These are phyloP conservation scores for Elymus sibiricus DNA, from an alignment of 176 grass and related monocot genomes.

Conservation along the genomic window DNA sequence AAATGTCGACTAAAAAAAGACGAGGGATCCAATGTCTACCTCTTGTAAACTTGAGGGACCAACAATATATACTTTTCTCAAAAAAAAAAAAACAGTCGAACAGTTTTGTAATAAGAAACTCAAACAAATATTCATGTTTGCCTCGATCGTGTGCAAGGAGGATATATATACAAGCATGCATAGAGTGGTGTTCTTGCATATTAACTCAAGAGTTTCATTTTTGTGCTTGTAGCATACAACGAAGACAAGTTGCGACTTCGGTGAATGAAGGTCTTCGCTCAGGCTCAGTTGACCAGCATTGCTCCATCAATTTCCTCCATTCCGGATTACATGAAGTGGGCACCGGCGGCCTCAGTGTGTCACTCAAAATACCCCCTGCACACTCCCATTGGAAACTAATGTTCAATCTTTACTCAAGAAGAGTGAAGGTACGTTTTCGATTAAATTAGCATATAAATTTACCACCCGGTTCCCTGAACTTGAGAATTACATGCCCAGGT, in stretches of 20 bases:
- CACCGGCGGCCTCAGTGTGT: slow-evolving; percentile 74
- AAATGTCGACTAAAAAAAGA: too few relatives aligned
- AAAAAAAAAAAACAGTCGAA: background rate
- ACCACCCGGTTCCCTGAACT: background rate
- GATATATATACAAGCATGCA: background rate
- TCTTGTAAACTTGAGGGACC: too few relatives aligned
- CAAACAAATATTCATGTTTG: background rate
- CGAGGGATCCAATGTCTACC: too few relatives aligned
- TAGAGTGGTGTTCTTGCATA: background rate
- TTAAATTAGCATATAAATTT: background rate
- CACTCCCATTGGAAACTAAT: background rate
- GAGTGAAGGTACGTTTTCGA: background rate
- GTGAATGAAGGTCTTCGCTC: slow-evolving; percentile 72
- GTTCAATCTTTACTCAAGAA: slow-evolving; percentile 2
- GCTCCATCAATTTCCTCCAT: slow-evolving; percentile 86
- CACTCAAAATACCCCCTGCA: slow-evolving; percentile 80
- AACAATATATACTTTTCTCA: background rate
- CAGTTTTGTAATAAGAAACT: background rate
- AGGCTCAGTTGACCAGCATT: slow-evolving; percentile 73
- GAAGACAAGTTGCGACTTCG: slow-evolving; percentile 52
- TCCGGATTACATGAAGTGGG: slow-evolving; percentile 62
- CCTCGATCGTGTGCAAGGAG: background rate
- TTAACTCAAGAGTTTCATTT: slow-evolving; percentile 26
- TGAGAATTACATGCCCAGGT: background rate
- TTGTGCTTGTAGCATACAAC: slow-evolving; percentile 47